A percentile compares a stretch with the other conserved stretches of the same genome.
Conservation (phyloP, 1,284 basidiomycete genomes). For the Tremellales sp. region DNA sequence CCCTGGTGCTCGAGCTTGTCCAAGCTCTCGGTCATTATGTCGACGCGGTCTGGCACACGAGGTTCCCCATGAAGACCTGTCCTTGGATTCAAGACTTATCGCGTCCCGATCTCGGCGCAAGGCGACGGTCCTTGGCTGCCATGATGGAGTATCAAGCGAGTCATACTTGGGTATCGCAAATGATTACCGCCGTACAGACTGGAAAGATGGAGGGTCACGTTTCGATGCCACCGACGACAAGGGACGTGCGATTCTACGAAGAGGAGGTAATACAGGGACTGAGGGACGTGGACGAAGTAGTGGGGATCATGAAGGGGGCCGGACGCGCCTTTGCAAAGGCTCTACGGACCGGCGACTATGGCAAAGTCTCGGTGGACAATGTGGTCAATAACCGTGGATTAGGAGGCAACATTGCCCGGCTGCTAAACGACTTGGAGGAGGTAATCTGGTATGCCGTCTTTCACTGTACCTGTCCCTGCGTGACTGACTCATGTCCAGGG, state of each 20-base stretch:
- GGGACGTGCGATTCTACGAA: constrained; percentile 36
- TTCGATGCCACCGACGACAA: constrained; percentile 12
- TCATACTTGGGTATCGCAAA: constrained; percentile 33
- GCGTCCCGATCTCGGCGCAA: background rate
- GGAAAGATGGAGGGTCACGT: constrained; percentile 31
- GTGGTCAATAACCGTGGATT: constrained; percentile 22
- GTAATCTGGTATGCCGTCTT: constrained; percentile 33
- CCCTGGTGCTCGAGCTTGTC: constrained; percentile 41
- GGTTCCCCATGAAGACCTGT: constrained; percentile 17
- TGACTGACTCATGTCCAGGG: constrained; percentile 23
- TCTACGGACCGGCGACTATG: constrained; percentile 32
- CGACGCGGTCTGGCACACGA: constrained; percentile 37
- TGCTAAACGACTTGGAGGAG: constrained; percentile 45
- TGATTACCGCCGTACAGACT: constrained; percentile 38
- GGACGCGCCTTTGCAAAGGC: constrained; percentile 36
- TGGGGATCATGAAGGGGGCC: constrained; percentile 40
- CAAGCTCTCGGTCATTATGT: constrained; percentile 41
- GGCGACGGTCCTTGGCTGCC: too few relatives aligned
- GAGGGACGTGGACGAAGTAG: constrained; percentile 40
- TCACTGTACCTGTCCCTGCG: background rate
- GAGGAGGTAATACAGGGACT: constrained; percentile 35
- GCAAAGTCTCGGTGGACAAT: constrained; percentile 26
- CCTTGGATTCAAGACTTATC: constrained; percentile 8
- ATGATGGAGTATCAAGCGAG: too few relatives aligned
- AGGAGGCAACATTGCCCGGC: constrained; percentile 32